These are phyloP conservation scores for Paramecium bursaria DNA, from an alignment of 73 alveolate species.

Conservation along the genomic window DNA sequence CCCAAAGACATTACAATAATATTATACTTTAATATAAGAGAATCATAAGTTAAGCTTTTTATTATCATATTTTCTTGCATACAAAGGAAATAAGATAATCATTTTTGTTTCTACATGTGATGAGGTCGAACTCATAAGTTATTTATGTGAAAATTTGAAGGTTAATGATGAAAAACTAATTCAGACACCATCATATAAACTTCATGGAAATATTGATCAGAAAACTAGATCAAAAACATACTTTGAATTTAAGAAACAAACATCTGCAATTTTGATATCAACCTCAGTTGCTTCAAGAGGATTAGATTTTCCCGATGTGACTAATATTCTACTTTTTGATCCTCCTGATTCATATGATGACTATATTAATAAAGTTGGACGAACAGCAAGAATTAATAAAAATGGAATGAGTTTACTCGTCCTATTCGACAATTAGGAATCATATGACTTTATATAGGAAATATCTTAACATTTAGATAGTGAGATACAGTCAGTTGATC, in stretches of 20 bases:
- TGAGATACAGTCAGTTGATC: slow-evolving; percentile 24
- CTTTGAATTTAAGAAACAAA: slow-evolving; percentile 82
- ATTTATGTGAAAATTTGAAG: slow-evolving; percentile 60
- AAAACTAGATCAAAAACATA: slow-evolving; percentile 87
- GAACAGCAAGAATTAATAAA: slow-evolving; percentile 95
- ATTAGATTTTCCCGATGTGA: slow-evolving; percentile 91
- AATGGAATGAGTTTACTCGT: slow-evolving; percentile 79
- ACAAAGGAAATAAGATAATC: slow-evolving; percentile 56
- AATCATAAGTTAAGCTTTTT: slow-evolving; percentile 63
- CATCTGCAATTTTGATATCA: slow-evolving; percentile 83
- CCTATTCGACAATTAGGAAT: slow-evolving; percentile 82
- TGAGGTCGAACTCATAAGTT: slow-evolving; percentile 73
- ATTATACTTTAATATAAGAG: slow-evolving; percentile 64
- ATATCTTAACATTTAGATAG: background rate
- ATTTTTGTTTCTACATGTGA: slow-evolving; percentile 85
- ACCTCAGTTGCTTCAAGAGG: slow-evolving; percentile 98
- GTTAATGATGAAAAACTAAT: slow-evolving; percentile 68
- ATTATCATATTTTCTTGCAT: slow-evolving; percentile 33
- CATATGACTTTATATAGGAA: background rate
- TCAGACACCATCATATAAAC: slow-evolving; percentile 80
- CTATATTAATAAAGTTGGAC: slow-evolving; percentile 93
- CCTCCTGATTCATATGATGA: slow-evolving; percentile 88
- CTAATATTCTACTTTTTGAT: slow-evolving; percentile 93
- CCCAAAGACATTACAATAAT: slow-evolving; percentile 60
- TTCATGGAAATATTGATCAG: slow-evolving; percentile 96